Evolutionary conservation across 192 early-diverging fungal species (phyloP), one percentile per base, ranked within the genome.

Genomic region (Chytriomyces confervae): DNA sequence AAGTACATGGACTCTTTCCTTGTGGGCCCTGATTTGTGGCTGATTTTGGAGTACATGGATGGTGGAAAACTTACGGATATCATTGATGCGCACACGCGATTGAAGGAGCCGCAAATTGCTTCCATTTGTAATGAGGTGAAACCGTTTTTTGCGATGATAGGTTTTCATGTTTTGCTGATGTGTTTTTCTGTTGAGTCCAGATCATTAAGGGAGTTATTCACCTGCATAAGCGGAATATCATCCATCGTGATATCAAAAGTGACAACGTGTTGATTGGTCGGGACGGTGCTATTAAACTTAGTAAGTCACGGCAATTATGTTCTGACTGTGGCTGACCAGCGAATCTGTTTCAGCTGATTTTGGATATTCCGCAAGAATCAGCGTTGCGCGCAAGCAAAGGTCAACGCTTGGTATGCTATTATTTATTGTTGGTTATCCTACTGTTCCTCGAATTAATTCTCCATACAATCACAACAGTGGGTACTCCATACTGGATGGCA

Each of bases 41-140:
- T 97, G 24, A 90, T 97, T 45, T 94, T 97, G 93, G 95, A 97
- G 84, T 95, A 92, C 81, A 97, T 97, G 94, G 95, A 97, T 79
- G 95, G 94, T 66, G 95, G 95, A 66, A 89, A 93, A 20, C 85
- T 97, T 83, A 97, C 94, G 45, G 95, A 97, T 77, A 90, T 97
- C 27, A 97, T 97, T 83, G 85, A 86, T 36, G 20, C 53, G 16
- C 91, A 93, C 79, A 94, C 94, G 83, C 93, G 91, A 29, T 44
- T 86, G 6, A 80, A 64, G 5, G 85, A 86, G 50, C 71, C 80
- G 3, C 85, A 84, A 67, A 86, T 86, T 45, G 80, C 85, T 2
- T 67, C 78, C 20, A 82, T 86, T 46, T 81, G 79, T 36, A 61
- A 74, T 9, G 72, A 74, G 57, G 62, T 68, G 23, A 45, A n/a